These are phyloP conservation scores for Venturiaceae sp. DNA, from an alignment of 2,329 filamentous ascomycete species.

Conservation along the genomic window DNA sequence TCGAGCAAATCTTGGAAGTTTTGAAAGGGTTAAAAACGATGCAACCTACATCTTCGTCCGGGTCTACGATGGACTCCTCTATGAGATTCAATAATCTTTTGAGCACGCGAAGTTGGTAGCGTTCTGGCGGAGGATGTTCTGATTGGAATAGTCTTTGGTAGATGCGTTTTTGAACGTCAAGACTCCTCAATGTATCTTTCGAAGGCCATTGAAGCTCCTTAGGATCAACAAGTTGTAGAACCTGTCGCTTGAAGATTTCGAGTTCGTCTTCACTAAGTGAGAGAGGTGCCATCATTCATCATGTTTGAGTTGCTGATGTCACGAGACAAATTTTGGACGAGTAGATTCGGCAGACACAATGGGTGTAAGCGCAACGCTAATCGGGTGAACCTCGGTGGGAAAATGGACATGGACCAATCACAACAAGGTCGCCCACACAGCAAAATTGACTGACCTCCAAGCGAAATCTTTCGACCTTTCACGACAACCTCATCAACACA, in stretches of 20 bases:
- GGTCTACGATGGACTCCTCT: slow-evolving; percentile 66
- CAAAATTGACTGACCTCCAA: too few relatives aligned
- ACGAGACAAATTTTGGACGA: background rate
- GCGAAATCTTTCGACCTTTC: background rate
- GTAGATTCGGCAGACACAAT: too few relatives aligned
- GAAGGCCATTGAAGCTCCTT: slow-evolving; percentile 54
- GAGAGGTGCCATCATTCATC: background rate
- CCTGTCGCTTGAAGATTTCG: slow-evolving; percentile 58
- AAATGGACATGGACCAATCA: too few relatives aligned
- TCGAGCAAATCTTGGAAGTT: background rate
- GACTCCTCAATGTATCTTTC: slow-evolving; percentile 45
- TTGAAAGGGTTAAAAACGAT: background rate
- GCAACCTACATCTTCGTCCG: slow-evolving; percentile 72
- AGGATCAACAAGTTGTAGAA: slow-evolving; percentile 63
- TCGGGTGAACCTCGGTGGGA: slow-evolving; percentile 9
- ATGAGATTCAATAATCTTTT: slow-evolving; percentile 63
- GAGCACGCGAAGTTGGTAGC: slow-evolving; percentile 63
- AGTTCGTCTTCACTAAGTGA: slow-evolving; percentile 10
- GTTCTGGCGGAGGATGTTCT: slow-evolving; percentile 50
- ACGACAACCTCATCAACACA: background rate
- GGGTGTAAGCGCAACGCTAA: too few relatives aligned
- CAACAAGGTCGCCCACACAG: too few relatives aligned
- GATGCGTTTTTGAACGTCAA: slow-evolving; percentile 55
- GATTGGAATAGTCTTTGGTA: slow-evolving; percentile 58
- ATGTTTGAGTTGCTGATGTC: background rate